phyloP scores from a whole-genome alignment of 1,284 basidiomycete genomes.

The Blastosporella zonata region DNA sequence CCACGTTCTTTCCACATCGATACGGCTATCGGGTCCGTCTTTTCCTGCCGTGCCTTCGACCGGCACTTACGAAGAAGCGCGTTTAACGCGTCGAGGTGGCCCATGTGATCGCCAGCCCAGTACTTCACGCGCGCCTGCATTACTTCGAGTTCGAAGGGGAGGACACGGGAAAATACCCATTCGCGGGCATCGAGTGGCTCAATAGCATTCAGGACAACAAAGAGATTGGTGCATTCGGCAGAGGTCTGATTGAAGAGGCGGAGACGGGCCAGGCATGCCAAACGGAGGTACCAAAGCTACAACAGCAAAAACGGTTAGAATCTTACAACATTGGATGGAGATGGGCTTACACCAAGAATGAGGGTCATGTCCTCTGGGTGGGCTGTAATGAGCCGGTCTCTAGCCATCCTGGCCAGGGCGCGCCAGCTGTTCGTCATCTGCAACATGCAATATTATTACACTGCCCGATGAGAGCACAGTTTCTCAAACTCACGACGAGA shows the following conservation, averaged over 20 bases:
- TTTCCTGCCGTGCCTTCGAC: conserved; percentile 47
- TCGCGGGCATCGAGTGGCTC: conserved; percentile 45
- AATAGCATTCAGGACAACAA: conserved; percentile 61
- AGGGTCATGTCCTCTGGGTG: conserved; percentile 62
- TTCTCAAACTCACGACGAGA: conserved; percentile 57
- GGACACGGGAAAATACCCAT: conserved; percentile 55
- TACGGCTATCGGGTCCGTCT: conserved; percentile 38
- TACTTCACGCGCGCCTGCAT: conserved; percentile 67
- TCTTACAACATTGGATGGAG: background rate
- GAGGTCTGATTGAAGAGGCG: conserved; percentile 79
- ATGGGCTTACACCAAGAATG: conserved; percentile 60
- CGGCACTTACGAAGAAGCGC: conserved; percentile 78
- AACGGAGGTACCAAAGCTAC: conserved; percentile 79
- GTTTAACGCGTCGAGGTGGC: conserved; percentile 74
- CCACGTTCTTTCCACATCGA: conserved; percentile 80
- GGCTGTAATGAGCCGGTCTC: conserved; percentile 67
- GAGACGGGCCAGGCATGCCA: conserved; percentile 72
- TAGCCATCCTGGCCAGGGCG: conserved; percentile 72
- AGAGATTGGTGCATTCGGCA: conserved; percentile 77
- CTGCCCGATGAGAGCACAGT: background rate
- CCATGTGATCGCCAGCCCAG: conserved; percentile 73
- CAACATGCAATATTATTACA: conserved; percentile 16
- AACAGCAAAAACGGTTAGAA: background rate
- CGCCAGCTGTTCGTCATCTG: conserved; percentile 86
- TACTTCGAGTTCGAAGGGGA: conserved; percentile 81